phyloP scores from a whole-genome alignment of 1,139 yeast species.

The Candida pseudoviswanathii region DNA sequence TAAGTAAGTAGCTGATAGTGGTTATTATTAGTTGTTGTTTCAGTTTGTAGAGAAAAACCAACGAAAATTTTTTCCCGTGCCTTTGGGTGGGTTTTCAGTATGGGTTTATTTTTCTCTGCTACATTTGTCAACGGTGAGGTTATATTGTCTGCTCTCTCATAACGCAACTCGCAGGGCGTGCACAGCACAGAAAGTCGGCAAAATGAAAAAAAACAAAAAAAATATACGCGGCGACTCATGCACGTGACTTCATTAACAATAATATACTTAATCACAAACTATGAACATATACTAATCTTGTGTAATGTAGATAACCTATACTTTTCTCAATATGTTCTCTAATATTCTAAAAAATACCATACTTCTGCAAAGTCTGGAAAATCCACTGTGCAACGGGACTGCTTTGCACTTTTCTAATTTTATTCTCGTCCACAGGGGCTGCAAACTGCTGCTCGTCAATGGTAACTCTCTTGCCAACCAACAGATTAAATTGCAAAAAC shows the following conservation, averaged over 20 bases:
- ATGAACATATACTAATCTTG: too few relatives aligned
- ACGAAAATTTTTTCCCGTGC: not conserved
- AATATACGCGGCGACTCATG: not conserved
- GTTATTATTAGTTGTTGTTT: not conserved
- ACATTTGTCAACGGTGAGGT: too few relatives aligned
- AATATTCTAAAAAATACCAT: conserved; percentile 30
- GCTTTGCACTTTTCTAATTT: conserved; percentile 17
- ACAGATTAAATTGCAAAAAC: conserved; percentile 19
- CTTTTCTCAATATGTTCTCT: too few relatives aligned
- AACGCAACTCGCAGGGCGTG: not conserved
- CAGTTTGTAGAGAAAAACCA: not conserved
- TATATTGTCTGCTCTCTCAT: too few relatives aligned
- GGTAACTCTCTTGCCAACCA: conserved; percentile 20
- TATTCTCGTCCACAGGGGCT: conserved; percentile 29
- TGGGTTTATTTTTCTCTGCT: too few relatives aligned
- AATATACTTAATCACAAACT: too few relatives aligned
- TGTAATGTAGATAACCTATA: too few relatives aligned
- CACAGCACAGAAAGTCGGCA: not conserved
- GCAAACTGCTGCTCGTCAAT: conserved; percentile 27
- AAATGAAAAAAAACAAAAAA: not conserved
- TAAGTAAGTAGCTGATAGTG: not conserved
- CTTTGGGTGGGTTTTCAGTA: not conserved
- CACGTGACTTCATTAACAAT: not conserved
- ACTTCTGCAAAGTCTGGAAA: conserved; percentile 33
- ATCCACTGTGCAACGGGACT: conserved; percentile 24